Percentiles rank a stretch among this genome's conserved stretches.
Conservation (phyloP, 2,329 filamentous ascomycete genomes). For the Alternaria dauci region DNA sequence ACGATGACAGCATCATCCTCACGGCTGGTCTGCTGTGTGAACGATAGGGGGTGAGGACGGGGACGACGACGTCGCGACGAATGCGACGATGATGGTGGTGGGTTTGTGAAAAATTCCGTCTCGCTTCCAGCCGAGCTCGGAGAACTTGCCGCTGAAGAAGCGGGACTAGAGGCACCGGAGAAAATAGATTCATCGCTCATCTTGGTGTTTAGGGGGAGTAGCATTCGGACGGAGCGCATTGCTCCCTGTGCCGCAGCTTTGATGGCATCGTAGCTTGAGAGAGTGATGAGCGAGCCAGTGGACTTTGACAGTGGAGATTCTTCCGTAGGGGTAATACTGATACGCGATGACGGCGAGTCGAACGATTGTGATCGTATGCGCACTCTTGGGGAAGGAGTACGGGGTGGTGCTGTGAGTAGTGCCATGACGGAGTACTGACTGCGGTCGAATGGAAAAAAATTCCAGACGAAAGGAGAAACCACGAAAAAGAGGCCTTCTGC, state of each 20-base stretch:
- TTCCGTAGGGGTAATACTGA: slow-evolving; percentile 41
- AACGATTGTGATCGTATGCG: slow-evolving; percentile 49
- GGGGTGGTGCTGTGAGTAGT: slow-evolving; percentile 33
- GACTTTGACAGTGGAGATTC: slow-evolving; percentile 49
- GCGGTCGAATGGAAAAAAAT: not conserved
- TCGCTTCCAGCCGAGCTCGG: slow-evolving; percentile 30
- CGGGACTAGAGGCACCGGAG: slow-evolving; percentile 32
- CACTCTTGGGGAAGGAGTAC: slow-evolving; percentile 48
- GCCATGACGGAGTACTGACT: slow-evolving; percentile 27
- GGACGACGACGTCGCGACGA: slow-evolving; percentile 2
- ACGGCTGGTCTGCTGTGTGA: slow-evolving; percentile 15
- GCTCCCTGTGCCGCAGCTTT: slow-evolving; percentile 22
- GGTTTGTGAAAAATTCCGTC: slow-evolving; percentile 16
- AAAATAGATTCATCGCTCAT: slow-evolving; percentile 44
- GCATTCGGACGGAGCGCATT: slow-evolving; percentile 18
- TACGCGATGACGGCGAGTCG: slow-evolving; percentile 45
- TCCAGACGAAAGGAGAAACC: not conserved
- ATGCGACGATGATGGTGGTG: slow-evolving; percentile 7
- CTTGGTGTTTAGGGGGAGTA: slow-evolving; percentile 40
- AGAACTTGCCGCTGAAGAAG: slow-evolving; percentile 36
- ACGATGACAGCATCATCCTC: slow-evolving; percentile 6
- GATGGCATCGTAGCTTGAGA: slow-evolving; percentile 34
- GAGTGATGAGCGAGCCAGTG: slow-evolving; percentile 36
- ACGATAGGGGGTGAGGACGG: slow-evolving; percentile 24
- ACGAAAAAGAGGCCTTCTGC: slow-evolving; percentile 15